Evolutionary conservation across 1,139 yeast genomes (phyloP), one percentile per base, ranked within the genome.

Genomic region (Lodderomyces parapsilosis): DNA sequence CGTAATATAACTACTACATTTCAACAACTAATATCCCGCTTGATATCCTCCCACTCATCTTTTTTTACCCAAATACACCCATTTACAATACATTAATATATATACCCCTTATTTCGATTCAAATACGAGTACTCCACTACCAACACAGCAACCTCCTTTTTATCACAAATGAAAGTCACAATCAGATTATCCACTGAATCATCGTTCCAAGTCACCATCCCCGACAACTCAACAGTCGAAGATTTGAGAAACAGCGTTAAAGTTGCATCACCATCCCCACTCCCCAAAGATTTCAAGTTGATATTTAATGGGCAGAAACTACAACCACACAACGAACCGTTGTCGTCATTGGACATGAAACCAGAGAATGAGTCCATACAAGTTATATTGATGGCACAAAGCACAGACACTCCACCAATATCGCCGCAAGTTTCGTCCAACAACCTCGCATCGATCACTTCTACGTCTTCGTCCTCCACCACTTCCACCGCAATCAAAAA

Each of bases 231-330:
- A 39, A 74, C 80, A 1, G 79, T 76, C 23, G 74, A 67, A 25
- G 79, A 78, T 47, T 66, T 78, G 46, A 66, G 70, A 42, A 63
- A 63, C 39, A 66, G 77, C 7, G 74, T 77, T 19, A 62, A 66
- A 42, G 73, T 66, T 11, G 62, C 71, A 58, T 65, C 81, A 50
- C 42, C 55, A 20, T 49, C 59, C 40, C 59, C 58, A 41, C 58
- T 73, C 39, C 76, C 78, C 1, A 46, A 57, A 4, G 69, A 68
- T 39, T 73, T 76, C 55, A 78, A 78, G 54, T 65, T 78, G 41
- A 78, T 79, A 57, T 68, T 64, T 51, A 71, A 76, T 44, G 83
- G 84, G n/a, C 69, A 65, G 46, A 75, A 69, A 55, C 62, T 79
- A 55, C 66, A 71, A 11, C 71, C 72, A 11, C 49, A 53, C 43